Evolutionary conservation across 139 green algal genomes (phyloP), one percentile per base, ranked within the genome.

Genomic region (Gonium pectorale): DNA sequence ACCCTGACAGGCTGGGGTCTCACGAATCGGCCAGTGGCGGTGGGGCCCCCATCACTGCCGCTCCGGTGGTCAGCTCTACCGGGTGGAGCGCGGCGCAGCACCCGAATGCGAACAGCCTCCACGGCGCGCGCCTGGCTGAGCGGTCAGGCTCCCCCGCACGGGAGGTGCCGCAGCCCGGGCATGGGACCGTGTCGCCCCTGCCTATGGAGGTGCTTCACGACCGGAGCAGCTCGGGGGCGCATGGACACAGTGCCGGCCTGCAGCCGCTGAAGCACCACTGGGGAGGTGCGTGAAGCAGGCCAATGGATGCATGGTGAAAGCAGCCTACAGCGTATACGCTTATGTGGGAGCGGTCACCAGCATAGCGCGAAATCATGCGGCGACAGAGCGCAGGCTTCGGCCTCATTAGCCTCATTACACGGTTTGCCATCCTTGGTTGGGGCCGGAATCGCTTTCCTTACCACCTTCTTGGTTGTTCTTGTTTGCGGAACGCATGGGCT

Each of bases 221-320:
- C 21, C n/a, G 35, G 31, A 33, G 17, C 37, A 31, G 33, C 71
- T 9, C 41, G 33, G 71, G 49, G 49, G 33, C 49, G 71, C 71
- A 46, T 21, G 71, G 31, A 21, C 35, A 69, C 41, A 17, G 38
- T 33, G 59, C 4, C 38, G 43, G n/a, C n/a, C 59, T 82, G 75
- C 75, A 82, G 75, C 75, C 75, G 59, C 75, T 82, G 19, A 82
- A 82, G 59, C 75, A 82, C 38, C 75, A 40, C 29, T 82, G 75
- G 75, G 75, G 75, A 44, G 75, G 75, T 82, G 75, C n/a, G n/a
- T n/a, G n/a, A n/a, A n/a, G n/a, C n/a, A n/a, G n/a, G n/a, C n/a
- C n/a, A n/a, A n/a, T n/a, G n/a, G n/a, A n/a, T n/a, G n/a, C n/a
- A n/a, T n/a, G n/a, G n/a, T n/a, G n/a, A n/a, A n/a, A n/a, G n/a